A percentile compares a stretch with the other conserved stretches of the same genome.
Conservation (phyloP, 2,329 filamentous ascomycete genomes). For the Coniochaeta sp. region DNA sequence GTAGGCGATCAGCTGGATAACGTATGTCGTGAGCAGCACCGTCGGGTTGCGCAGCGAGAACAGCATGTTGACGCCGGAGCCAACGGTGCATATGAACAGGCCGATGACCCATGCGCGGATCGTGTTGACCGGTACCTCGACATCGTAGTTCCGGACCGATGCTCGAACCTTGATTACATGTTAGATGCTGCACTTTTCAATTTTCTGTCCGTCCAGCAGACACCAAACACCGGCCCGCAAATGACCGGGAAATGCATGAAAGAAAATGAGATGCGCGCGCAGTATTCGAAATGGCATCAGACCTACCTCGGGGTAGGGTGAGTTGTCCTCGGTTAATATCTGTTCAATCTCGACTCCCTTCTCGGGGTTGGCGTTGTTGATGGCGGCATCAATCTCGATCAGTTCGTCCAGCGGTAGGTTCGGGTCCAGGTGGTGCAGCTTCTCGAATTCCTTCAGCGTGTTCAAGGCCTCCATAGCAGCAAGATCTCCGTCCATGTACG, state of each 20-base stretch:
- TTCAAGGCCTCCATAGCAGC: conserved; percentile 34
- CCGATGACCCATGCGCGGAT: conserved; percentile 59
- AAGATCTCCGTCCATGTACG: conserved; percentile 24
- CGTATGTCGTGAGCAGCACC: conserved; percentile 53
- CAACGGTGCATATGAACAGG: conserved; percentile 52
- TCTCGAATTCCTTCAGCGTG: conserved; percentile 49
- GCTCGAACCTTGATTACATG: conserved; percentile 47
- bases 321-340: conserved; percentile 56
- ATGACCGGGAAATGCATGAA: not conserved
- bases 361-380: conserved; percentile 46
- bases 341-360: conserved; percentile 51
- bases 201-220: not conserved
- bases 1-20: conserved; percentile 56
- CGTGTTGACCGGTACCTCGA: conserved; percentile 58
- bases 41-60: conserved; percentile 54
- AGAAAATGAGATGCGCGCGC: not conserved
- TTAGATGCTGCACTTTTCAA: conserved; percentile 5
- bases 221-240: not conserved
- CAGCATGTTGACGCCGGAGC: conserved; percentile 55
- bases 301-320: conserved; percentile 57
- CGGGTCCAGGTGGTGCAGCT: conserved; percentile 56
- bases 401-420: conserved; percentile 58
- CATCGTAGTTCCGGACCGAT: conserved; percentile 57
- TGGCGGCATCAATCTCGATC: conserved; percentile 52
- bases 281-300: no score